Evolutionary conservation across 2,329 filamentous ascomycete genomes (phyloP).

Genomic region (Plenodomus biglobosus): DNA sequence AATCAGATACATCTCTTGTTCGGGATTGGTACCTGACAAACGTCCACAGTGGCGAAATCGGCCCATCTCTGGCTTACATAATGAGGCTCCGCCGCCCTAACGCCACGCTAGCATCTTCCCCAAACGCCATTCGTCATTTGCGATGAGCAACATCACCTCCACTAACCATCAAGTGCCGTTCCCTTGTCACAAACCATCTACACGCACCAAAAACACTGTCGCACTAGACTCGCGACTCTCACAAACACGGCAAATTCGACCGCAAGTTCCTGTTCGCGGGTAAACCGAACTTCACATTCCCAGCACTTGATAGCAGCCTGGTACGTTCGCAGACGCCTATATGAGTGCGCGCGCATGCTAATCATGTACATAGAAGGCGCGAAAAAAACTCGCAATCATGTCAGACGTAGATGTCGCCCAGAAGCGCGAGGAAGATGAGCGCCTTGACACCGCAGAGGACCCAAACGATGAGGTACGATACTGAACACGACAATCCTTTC

Average conservation of each 20-base stretch:
- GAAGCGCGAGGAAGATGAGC: slow-evolving; percentile 38
- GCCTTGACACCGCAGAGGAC: slow-evolving; percentile 38
- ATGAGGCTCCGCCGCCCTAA: slow-evolving; percentile 21
- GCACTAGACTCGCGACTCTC: slow-evolving; percentile 7
- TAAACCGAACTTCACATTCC: slow-evolving; percentile 5
- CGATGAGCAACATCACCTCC: slow-evolving; percentile 17
- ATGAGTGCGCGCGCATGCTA: slow-evolving; percentile 1
- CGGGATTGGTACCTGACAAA: neutral
- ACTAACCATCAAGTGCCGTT: slow-evolving; percentile 14
- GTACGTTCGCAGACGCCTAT: slow-evolving; percentile 3
- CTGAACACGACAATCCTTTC: neutral
- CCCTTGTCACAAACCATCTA: slow-evolving; percentile 7
- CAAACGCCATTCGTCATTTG: slow-evolving; percentile 23
- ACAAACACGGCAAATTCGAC: neutral
- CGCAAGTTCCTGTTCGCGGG: neutral
- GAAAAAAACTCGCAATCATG: slow-evolving; percentile 18
- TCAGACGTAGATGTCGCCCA: slow-evolving; percentile 34
- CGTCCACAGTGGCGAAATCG: neutral
- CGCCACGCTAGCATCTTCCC: slow-evolving; percentile 14
- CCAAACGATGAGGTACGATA: slow-evolving; percentile 41
- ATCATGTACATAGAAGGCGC: neutral
- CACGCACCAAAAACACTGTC: slow-evolving; percentile 9
- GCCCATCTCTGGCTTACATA: neutral
- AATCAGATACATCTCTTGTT: neutral
- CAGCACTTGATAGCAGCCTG: slow-evolving; percentile 13